Percentiles rank a stretch among this genome's conserved stretches.
Conservation (phyloP, 1,139 yeast genomes). For the Diutina scorzettiae region DNA sequence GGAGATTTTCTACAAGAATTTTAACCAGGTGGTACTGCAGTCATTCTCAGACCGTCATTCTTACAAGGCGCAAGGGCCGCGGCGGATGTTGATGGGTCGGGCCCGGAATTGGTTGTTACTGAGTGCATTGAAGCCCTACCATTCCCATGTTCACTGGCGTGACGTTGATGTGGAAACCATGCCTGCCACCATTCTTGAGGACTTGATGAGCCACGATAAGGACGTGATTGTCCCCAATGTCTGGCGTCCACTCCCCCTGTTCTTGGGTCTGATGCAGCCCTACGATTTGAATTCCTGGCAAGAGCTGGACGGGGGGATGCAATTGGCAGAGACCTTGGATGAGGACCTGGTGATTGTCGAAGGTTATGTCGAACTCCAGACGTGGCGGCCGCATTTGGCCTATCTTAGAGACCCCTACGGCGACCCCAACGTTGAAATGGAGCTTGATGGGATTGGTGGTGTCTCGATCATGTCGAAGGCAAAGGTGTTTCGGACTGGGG, state of each 20-base stretch:
- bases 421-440: constrained; percentile 79
- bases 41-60: constrained; percentile 42
- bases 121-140: constrained; percentile 40
- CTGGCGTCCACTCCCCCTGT: constrained; percentile 59
- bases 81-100: constrained; percentile 41
- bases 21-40: constrained; percentile 42
- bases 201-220: constrained; percentile 41
- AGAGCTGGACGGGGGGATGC: constrained; percentile 74
- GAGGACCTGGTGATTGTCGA: constrained; percentile 89
- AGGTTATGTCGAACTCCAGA: constrained; percentile 85
- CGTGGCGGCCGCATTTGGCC: constrained; percentile 88
- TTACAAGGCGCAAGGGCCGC: constrained; percentile 43
- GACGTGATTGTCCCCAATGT: constrained; percentile 68
- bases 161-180: constrained; percentile 45
- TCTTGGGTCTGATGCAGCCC: constrained; percentile 67
- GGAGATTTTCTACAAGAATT: constrained; percentile 42
- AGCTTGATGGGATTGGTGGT: constrained; percentile 85
- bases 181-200: constrained; percentile 39
- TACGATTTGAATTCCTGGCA: constrained; percentile 89
- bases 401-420: constrained; percentile 80
- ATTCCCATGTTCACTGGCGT: constrained; percentile 43
- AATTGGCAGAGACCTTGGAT: constrained; percentile 61
- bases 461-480: constrained; percentile 78
- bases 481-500: constrained; percentile 64
- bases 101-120: constrained; percentile 46